Percentiles rank a stretch among this genome's conserved stretches.
Conservation (phyloP, 371 early-diverging fungal species). For the Entomophthora muscae region DNA sequence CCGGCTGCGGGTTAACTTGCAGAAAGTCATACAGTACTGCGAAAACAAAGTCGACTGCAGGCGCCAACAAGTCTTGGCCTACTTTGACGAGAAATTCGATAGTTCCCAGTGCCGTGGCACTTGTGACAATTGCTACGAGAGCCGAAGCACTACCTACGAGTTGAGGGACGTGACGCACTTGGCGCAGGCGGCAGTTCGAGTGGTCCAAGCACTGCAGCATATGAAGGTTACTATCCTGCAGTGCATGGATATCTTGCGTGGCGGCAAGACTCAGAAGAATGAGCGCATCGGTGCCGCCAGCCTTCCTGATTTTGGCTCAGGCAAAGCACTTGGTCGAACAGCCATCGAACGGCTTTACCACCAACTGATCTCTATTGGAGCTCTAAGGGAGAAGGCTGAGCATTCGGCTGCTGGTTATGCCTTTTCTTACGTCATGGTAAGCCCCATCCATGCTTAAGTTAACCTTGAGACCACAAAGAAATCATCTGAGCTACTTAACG, state of each 20-base stretch:
- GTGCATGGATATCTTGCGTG: conserved; percentile 63
- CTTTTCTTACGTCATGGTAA: neutral
- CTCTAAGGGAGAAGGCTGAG: conserved; percentile 26
- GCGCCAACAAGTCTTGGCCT: conserved; percentile 72
- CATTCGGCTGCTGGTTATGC: neutral
- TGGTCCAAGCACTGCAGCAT: conserved; percentile 22
- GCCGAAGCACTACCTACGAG: conserved; percentile 9
- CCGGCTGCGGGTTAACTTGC: conserved; percentile 65
- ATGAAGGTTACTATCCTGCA: conserved; percentile 52
- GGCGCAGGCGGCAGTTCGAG: conserved; percentile 27
- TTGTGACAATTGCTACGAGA: conserved; percentile 83
- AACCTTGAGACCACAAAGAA: neutral
- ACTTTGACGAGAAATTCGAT: conserved; percentile 91
- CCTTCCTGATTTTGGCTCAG: conserved; percentile 38
- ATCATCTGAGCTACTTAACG: neutral
- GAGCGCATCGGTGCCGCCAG: conserved; percentile 24
- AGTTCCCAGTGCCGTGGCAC: conserved; percentile 45
- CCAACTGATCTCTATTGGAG: conserved; percentile 31
- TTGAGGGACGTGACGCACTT: conserved; percentile 34
- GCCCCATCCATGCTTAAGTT: neutral
- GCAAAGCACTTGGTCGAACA: conserved; percentile 26
- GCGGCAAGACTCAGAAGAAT: conserved; percentile 37
- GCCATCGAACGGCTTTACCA: conserved; percentile 51
- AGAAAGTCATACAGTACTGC: conserved; percentile 82
- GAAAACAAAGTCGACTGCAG: conserved; percentile 92